Base-by-base conservation (phyloP, 202 grass and related monocot species). In the Zoysia matrella region DNA sequence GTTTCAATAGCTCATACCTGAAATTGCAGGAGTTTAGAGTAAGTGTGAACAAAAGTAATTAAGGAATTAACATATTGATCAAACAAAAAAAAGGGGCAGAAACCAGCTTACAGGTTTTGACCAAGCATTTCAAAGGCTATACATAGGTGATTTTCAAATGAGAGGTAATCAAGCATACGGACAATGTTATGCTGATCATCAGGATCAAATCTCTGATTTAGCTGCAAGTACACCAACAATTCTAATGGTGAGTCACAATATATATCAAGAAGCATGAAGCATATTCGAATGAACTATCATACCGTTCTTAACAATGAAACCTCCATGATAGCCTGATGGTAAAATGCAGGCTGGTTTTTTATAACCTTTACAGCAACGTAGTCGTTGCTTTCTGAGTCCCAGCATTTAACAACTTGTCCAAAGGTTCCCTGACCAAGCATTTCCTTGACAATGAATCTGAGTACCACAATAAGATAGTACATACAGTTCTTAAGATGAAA, bases 81-180 rank as follows among this genome's bases (percentile, higher is more conserved):
- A 74, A 75, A 14, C 52, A 54, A 36, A 39, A 39, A 63, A 40
- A 47, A 79, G 39, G 10, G 44, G 56, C 55, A 60, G 80, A 68
- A 79, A 56, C 64, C 58, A 84, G 16, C 97, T 94, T 90, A 99
- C 97, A 99, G 55, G 77, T 99, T 99, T 88, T 90, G 83, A 74
- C 97, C 97, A 60, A 99, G 93, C 93, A 99, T 94, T 91, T 99
- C 97, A 79, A 99, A 99, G 18, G 91, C 89, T 83, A 99, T 96
- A 58, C 97, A 96, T 72, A 99, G 79, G 79, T 99, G 97, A 80
- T 87, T 88, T 81, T 99, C 85, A 78, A 86, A 93, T 52, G 82
- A 72, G 56, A 99, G 89, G 89, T 86, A 94, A 79, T 99, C 97
- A 81, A 99, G 89, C 77, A 96, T 96, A 11, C 97, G 89, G 47